A percentile compares a stretch with the other conserved stretches of the same genome.
These are phyloP conservation scores for Naumovozyma baii DNA, from an alignment of 805 yeast species.

Conservation along the genomic window DNA sequence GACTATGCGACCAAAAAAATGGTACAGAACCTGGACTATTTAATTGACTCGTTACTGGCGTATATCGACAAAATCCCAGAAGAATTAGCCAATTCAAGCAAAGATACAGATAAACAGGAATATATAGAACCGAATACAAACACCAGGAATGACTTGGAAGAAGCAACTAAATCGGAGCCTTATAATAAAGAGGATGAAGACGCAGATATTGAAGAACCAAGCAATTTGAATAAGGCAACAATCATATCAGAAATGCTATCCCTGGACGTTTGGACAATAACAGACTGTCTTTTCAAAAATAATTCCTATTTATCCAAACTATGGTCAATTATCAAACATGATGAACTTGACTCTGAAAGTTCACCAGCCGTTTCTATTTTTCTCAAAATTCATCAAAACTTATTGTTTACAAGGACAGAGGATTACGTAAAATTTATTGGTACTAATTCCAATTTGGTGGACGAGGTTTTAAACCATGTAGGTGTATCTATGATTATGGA, in stretches of 20 bases:
- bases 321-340: conserved; percentile 66
- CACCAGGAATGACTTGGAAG: not conserved
- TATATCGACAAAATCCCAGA: conserved; percentile 8
- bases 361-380: conserved; percentile 71
- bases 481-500: conserved; percentile 89
- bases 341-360: conserved; percentile 44
- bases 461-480: conserved; percentile 59
- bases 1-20: conserved; percentile 5
- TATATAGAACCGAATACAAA: not conserved
- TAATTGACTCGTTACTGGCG: conserved; percentile 17
- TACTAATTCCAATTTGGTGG: conserved; percentile 20
- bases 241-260: conserved; percentile 64
- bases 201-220: conserved; percentile 1
- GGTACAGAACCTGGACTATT: conserved; percentile 18
- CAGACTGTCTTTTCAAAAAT: conserved; percentile 77
- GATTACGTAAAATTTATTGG: conserved; percentile 21
- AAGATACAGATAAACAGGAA: not conserved
- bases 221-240: conserved; percentile 15
- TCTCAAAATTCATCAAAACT: conserved; percentile 76
- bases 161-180: not conserved
- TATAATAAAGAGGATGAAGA: not conserved
- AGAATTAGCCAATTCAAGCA: not conserved
- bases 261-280: conserved; percentile 85
- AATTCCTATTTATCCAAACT: conserved; percentile 50
- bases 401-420: conserved; percentile 62